A percentile compares a stretch with the other conserved stretches of the same genome.
phyloP scores from a whole-genome alignment of 805 yeast species.

The Metschnikowia henanensis region DNA sequence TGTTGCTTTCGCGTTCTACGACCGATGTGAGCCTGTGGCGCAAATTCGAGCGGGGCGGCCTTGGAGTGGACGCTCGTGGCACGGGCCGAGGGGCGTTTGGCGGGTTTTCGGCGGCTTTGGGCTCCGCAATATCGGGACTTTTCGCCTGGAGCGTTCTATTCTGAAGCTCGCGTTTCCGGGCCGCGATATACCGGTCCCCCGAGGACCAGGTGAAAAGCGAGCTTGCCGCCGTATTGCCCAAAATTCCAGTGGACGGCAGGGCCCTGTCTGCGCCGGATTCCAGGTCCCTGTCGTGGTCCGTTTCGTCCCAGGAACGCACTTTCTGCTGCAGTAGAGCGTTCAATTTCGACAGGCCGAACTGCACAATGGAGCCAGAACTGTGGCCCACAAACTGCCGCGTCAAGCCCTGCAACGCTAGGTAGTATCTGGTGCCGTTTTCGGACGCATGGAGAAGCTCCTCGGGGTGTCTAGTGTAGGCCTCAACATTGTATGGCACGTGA shows the following conservation, averaged over 20 bases:
- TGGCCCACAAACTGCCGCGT: conserved; percentile 31
- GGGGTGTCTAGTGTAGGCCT: conserved; percentile 23
- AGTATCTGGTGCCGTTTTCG: conserved; percentile 29
- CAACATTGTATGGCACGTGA: background rate
- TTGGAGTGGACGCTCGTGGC: too few species aligned
- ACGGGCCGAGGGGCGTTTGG: too few species aligned
- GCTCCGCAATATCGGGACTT: background rate
- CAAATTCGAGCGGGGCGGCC: conserved; percentile 19
- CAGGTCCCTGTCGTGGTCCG: conserved; percentile 2
- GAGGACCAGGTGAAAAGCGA: conserved; percentile 46
- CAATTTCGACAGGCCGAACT: conserved; percentile 25
- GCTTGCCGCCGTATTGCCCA: conserved; percentile 22
- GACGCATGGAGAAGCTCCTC: conserved; percentile 35
- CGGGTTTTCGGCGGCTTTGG: too few species aligned
- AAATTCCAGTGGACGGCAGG: background rate
- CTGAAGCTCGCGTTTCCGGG: conserved; percentile 29
- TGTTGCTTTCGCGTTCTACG: conserved; percentile 38
- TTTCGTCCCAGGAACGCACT: conserved; percentile 17
- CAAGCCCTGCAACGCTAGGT: conserved; percentile 34
- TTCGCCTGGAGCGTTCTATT: conserved; percentile 1
- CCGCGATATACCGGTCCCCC: conserved; percentile 37
- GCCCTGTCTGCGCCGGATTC: background rate
- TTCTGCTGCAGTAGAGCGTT: conserved; percentile 13
- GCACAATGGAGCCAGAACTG: conserved; percentile 20
- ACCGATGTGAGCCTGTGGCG: conserved; percentile 27